Evolutionary conservation across 495 filamentous ascomycete species (phyloP), one percentile per base, ranked within the genome.

Genomic region (Acidiella bohemica): DNA sequence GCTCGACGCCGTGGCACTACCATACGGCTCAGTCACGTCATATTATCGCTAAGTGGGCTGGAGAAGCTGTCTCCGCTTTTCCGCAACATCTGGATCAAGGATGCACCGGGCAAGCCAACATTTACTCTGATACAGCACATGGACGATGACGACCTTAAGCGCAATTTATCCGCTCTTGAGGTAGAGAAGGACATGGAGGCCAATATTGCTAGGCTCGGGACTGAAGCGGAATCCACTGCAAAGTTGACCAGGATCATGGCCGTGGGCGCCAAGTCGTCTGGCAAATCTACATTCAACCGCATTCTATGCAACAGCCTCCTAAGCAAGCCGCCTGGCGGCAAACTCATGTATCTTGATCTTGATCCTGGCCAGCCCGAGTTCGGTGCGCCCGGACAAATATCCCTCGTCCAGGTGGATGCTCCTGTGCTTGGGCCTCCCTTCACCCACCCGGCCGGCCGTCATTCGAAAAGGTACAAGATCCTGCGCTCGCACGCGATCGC

Each of bases 361-460:
- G 85, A 94, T 50, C 80, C 84, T 2, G 81, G 79, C 1, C 82
- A 87, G 55, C 82, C 85, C 11, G 84, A 93, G 53, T 90, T 78
- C 49, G 76, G 74, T 0, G 69, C 81, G 0, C 78, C 81, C 33
- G 84, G 85, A 6, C 75, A 81, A 20, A 52, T 94, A 10, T 85
- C 81, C 17, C 73, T 94, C 2, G 62, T 78, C 10, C 66, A 73
- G 17, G 47, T 90, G 0, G 62, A 60, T 10, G 62, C 68, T 17
- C 77, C 75, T 0, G 77, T 80, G 39, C 68, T 93, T 32, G 76
- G 80, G 0, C 80, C 81, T 3, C 70, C 81, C 0, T 93, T 82
- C 56, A 75, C 76, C 13, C 83, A 86, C 47, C 75, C 81, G 0
- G 59, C 64, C 4, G 56, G 60, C 9, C 49, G 46, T 39, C 45